Evolutionary conservation across 768 basidiomycete genomes (phyloP).

Genomic region (Candolleomyces eurysporus): DNA sequence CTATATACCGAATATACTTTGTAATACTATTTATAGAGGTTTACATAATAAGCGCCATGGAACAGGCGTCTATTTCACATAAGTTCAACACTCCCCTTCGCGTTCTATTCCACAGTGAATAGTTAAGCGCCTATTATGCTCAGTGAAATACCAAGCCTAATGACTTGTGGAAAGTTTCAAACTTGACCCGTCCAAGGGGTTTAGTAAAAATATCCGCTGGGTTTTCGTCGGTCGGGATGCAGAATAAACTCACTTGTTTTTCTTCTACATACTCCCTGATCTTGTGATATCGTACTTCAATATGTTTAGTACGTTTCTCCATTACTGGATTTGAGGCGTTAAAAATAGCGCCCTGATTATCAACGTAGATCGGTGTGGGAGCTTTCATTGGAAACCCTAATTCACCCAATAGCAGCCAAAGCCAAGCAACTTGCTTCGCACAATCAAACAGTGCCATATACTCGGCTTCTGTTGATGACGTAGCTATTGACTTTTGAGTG

Average conservation of each 20-base stretch:
- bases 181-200: constrained; percentile 4
- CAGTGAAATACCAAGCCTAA: neutral
- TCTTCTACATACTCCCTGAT: constrained; percentile 20
- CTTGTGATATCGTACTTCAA: constrained; percentile 26
- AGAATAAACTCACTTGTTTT: constrained; percentile 15
- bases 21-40: too few relatives aligned
- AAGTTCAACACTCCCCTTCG: constrained; percentile 2
- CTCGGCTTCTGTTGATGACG: constrained; percentile 23
- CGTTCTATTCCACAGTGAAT: neutral
- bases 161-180: neutral
- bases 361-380: neutral
- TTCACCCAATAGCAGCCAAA: constrained; percentile 3
- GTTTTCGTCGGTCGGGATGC: constrained; percentile 27
- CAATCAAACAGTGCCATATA: constrained; percentile 19
- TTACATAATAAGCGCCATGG: too few relatives aligned
- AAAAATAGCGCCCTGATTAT: constrained; percentile 15
- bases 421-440: constrained; percentile 12
- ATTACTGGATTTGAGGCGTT: constrained; percentile 8
- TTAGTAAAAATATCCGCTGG: constrained; percentile 43
- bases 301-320: constrained; percentile 24
- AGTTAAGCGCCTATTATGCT: neutral
- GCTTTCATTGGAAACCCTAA: neutral
- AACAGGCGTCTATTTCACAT: neutral
- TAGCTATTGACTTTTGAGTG: constrained; percentile 15
- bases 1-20: too few relatives aligned